Conservation (phyloP, 495 filamentous ascomycete genomes). For the Usnea hakonensis region DNA sequence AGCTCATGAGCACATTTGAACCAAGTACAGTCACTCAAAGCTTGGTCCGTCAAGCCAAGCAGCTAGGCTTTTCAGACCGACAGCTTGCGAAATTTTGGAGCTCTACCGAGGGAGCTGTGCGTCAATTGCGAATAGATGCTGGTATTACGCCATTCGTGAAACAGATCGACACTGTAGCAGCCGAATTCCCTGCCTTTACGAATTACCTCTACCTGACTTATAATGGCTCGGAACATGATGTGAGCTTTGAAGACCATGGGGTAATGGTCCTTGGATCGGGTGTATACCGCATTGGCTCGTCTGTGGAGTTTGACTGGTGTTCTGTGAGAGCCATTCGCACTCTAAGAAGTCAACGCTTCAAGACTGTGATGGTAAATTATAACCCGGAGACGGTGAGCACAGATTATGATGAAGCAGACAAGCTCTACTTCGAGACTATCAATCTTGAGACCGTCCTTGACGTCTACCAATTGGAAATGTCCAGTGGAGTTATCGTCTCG, state of each 20-base stretch:
- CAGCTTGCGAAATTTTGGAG: conserved; percentile 91
- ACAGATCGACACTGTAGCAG: conserved; percentile 97
- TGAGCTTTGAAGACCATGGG: conserved; percentile 78
- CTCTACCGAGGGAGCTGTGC: conserved; percentile 83
- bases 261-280: conserved; percentile 95
- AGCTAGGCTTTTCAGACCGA: conserved; percentile 86
- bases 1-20: conserved; percentile 57
- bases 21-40: conserved; percentile 57
- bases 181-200: conserved; percentile 89
- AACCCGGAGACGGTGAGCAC: conserved; percentile 94
- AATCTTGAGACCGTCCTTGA: conserved; percentile 90
- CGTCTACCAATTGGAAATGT: conserved; percentile 84
- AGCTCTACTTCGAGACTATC: conserved; percentile 96
- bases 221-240: conserved; percentile 81
- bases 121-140: conserved; percentile 70
- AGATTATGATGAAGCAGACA: conserved; percentile 94
- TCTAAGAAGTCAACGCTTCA: conserved; percentile 75
- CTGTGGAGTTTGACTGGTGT: conserved; percentile 99
- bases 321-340: conserved; percentile 95
- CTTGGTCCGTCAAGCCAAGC: conserved; percentile 74
- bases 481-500: conserved; percentile 87
- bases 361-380: conserved; percentile 98
- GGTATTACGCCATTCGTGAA: conserved; percentile 86
- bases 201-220: conserved; percentile 98
- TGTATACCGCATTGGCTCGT: conserved; percentile 95